Conservation (phyloP, 306 rosid species). For the Quercus dentata region DNA sequence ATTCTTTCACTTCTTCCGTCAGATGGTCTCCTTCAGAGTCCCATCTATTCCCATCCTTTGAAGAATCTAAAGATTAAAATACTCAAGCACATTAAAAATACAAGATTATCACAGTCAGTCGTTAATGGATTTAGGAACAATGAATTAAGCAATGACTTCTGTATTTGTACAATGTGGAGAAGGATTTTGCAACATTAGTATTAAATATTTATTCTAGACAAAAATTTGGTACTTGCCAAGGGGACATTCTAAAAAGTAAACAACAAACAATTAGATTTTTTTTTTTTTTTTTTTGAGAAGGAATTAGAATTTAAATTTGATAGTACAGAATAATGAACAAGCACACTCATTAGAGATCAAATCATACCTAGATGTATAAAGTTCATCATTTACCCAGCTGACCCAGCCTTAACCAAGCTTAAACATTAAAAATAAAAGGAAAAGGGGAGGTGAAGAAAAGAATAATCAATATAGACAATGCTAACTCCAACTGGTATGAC, state of each 20-base stretch:
- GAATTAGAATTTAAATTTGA: too few species aligned
- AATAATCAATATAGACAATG: neutral
- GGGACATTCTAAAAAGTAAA: neutral
- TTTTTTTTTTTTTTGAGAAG: too few species aligned
- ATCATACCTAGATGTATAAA: too few species aligned
- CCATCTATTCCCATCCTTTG: constrained; percentile 49
- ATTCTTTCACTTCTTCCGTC: constrained; percentile 67
- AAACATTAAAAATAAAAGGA: too few species aligned
- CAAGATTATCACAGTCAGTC: neutral
- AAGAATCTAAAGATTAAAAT: constrained; percentile 35
- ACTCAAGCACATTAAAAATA: neutral
- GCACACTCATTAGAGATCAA: too few species aligned
- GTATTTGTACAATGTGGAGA: neutral
- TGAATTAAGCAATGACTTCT: neutral
- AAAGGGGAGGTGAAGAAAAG: too few species aligned
- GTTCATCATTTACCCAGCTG: too few species aligned
- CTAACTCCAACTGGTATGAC: too few species aligned
- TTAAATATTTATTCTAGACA: neutral
- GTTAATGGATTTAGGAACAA: neutral
- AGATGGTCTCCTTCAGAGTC: constrained; percentile 59
- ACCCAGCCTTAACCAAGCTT: too few species aligned
- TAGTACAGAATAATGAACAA: too few species aligned
- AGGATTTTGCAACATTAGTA: neutral
- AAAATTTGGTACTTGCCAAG: neutral
- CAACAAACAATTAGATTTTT: too few species aligned